These are phyloP conservation scores for Arabis hirsuta DNA, from an alignment of 345 rosid genomes.

Conservation along the genomic window DNA sequence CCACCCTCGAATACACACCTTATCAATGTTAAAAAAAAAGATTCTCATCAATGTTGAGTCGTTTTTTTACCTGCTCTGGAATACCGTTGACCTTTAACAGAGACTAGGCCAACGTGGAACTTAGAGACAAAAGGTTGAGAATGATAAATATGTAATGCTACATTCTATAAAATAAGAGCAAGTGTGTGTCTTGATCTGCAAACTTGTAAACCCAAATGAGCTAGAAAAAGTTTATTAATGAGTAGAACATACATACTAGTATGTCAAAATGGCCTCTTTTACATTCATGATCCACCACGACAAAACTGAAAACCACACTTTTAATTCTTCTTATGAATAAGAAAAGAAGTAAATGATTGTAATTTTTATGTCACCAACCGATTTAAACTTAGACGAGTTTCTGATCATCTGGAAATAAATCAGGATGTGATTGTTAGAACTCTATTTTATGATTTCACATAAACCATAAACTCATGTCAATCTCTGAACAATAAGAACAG, in stretches of 20 bases:
- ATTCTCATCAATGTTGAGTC: background rate
- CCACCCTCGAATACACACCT: constrained; percentile 63
- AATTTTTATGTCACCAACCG: constrained; percentile 37
- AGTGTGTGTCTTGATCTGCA: constrained; percentile 46
- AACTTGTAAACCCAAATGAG: constrained; percentile 43
- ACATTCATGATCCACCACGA: constrained; percentile 46
- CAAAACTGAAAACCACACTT: constrained; percentile 21
- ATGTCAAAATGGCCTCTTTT: no score
- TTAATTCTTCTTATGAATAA: background rate
- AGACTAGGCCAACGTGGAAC: constrained; percentile 32
- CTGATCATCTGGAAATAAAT: constrained; percentile 70
- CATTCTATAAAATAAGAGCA: constrained; percentile 3
- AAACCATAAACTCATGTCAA: no score
- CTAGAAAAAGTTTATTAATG: background rate
- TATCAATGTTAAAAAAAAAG: constrained; percentile 16
- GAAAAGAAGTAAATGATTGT: background rate
- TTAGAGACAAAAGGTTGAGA: background rate
- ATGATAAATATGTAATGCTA: background rate
- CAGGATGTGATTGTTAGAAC: no score
- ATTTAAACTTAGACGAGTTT: constrained; percentile 75
- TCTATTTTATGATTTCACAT: no score
- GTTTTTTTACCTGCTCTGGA: constrained; percentile 51
- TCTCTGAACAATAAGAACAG: no score
- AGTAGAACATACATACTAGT: constrained; percentile 42
- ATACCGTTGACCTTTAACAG: constrained; percentile 28